Conservation (phyloP, 2,329 filamentous ascomycete genomes). For the Xylaria sp. region DNA sequence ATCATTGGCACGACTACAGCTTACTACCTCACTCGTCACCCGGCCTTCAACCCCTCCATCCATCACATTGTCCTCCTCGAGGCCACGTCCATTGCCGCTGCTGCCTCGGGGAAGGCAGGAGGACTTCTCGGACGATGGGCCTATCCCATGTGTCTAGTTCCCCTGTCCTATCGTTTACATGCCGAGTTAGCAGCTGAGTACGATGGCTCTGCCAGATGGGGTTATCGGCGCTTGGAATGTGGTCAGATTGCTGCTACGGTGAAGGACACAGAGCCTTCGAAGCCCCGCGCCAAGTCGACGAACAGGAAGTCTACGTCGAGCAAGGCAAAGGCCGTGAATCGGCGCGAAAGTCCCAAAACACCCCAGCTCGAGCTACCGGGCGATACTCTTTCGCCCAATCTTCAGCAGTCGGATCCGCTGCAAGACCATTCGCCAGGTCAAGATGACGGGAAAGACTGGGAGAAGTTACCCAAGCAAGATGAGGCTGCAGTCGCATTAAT, state of each 20-base stretch:
- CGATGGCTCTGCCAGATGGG: slow-evolving; percentile 72
- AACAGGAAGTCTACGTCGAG: slow-evolving; percentile 25
- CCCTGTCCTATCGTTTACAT: slow-evolving; percentile 79
- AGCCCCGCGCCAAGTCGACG: slow-evolving; percentile 16
- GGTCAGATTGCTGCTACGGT: slow-evolving; percentile 49
- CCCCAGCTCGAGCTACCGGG: slow-evolving; percentile 2
- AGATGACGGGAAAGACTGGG: slow-evolving; percentile 45
- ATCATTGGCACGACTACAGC: slow-evolving; percentile 90
- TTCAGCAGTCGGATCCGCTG: slow-evolving; percentile 12
- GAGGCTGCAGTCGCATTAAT: slow-evolving; percentile 42
- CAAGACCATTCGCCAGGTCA: slow-evolving; percentile 17
- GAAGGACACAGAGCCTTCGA: slow-evolving; percentile 25
- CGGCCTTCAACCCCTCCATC: slow-evolving; percentile 66
- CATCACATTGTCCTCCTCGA: slow-evolving; percentile 84
- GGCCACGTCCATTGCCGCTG: slow-evolving; percentile 78
- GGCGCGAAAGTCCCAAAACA: slow-evolving; percentile 23
- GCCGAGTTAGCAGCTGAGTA: slow-evolving; percentile 80
- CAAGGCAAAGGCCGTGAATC: slow-evolving; percentile 29
- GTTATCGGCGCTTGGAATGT: slow-evolving; percentile 74
- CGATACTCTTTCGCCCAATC: background rate
- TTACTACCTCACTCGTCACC: slow-evolving; percentile 85
- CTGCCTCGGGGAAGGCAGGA: slow-evolving; percentile 90
- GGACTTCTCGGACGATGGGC: slow-evolving; percentile 89
- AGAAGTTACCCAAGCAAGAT: slow-evolving; percentile 58
- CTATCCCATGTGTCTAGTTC: slow-evolving; percentile 78